phyloP scores from a whole-genome alignment of 495 filamentous ascomycete species.

The Penicillium herquei region DNA sequence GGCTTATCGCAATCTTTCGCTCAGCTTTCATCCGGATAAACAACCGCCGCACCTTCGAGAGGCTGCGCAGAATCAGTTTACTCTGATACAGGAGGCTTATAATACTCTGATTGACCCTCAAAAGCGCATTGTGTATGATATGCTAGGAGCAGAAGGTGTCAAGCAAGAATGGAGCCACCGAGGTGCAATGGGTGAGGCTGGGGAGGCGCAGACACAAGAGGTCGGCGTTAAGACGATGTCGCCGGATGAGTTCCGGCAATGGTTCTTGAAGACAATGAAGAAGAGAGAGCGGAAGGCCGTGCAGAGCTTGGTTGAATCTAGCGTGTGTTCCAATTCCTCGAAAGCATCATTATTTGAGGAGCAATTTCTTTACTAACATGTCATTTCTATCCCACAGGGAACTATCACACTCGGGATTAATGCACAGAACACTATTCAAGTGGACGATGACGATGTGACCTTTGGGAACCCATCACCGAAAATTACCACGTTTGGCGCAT shows the following conservation, averaged over 20 bases:
- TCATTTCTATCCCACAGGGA: slow-evolving; percentile 19
- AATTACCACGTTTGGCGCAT: slow-evolving; percentile 25
- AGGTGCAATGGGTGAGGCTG: slow-evolving; percentile 34
- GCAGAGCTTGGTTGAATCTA: slow-evolving; percentile 41
- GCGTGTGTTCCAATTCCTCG: slow-evolving; percentile 29
- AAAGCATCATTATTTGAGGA: neutral
- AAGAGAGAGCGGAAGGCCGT: slow-evolving; percentile 40
- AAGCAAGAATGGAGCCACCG: slow-evolving; percentile 38
- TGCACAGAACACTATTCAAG: slow-evolving; percentile 34
- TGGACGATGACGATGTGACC: slow-evolving; percentile 33
- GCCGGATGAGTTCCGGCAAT: slow-evolving; percentile 48
- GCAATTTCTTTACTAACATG: slow-evolving; percentile 5
- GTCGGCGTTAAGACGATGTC: slow-evolving; percentile 45
- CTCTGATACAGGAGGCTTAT: slow-evolving; percentile 50
- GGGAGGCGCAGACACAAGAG: slow-evolving; percentile 28
- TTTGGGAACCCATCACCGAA: slow-evolving; percentile 28
- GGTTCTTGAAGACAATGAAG: slow-evolving; percentile 50
- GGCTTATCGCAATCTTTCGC: slow-evolving; percentile 51
- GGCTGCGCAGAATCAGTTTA: slow-evolving; percentile 49
- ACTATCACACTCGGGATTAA: slow-evolving; percentile 41
- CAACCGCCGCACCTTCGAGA: slow-evolving; percentile 49
- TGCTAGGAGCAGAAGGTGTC: slow-evolving; percentile 45
- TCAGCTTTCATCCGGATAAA: slow-evolving; percentile 60
- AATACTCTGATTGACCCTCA: slow-evolving; percentile 55
- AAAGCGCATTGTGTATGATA: slow-evolving; percentile 56